Evolutionary conservation across 768 basidiomycete genomes (phyloP), one percentile per base, ranked within the genome.

Genomic region (Russula ochroleuca): DNA sequence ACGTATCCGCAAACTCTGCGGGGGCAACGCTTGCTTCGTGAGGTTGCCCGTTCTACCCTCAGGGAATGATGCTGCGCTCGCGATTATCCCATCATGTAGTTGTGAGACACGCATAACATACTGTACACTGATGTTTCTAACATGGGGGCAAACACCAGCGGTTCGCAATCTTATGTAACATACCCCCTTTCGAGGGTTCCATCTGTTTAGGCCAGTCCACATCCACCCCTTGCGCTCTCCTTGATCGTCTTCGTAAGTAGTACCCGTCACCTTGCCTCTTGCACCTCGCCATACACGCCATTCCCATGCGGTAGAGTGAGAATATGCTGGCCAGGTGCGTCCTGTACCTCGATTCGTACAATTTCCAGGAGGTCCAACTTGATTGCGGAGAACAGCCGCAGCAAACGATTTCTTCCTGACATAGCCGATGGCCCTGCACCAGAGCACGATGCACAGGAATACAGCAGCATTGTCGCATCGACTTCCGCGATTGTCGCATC

Each of bases 201-300:
- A 64, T 64, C 63, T 53, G 45, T 25, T 23, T 13, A 10, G 21
- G 35, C 31, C 50, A 64, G 28, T 49, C 5, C n/a, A 40, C 59
- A 60, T 64, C 63, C 63, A 64, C 63, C n/a, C 63, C 9, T 48
- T 23, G 38, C 19, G 51, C 37, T 35, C 14, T 31, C 11, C 28
- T 11, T 56, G 53, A 19, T 9, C 14, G 19, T 6, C 33, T 23
- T 50, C 59, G 47, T 53, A 61, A 25, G 37, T 50, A 21, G 33
- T 25, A 50, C 31, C 3, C 40, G 45, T 57, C 54, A n/a, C 40
- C 40, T 28, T n/a, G 33, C 25, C 11, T 17, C 21, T 55, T 23
- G 10, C 37, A 60, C 21, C n/a, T 35, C 31, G 37, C 52, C 37
- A 35, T 3, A 2, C 57, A 23, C 13, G 6, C 50, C 8, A 33